Conservation (phyloP, 2,329 filamentous ascomycete species). For the Fusarium subtropicale region DNA sequence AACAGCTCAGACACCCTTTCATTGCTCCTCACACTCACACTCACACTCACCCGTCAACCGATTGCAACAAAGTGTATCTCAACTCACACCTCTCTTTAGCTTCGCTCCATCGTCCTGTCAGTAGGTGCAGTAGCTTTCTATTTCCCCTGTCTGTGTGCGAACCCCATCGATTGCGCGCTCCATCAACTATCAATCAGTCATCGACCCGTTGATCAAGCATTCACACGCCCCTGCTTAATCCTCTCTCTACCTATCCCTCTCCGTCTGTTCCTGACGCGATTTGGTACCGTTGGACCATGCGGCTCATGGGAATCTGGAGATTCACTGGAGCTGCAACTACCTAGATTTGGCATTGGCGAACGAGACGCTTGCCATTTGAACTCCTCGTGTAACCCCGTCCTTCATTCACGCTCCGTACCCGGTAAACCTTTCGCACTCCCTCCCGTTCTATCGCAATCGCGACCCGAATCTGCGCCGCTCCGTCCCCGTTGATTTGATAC, state of each 20-base stretch:
- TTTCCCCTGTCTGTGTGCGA: slow-evolving; percentile 30
- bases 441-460: slow-evolving; percentile 31
- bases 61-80: slow-evolving; percentile 17
- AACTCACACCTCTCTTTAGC: slow-evolving; percentile 29
- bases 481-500: slow-evolving; percentile 39
- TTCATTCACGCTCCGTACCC: slow-evolving; percentile 37
- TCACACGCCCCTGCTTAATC: slow-evolving; percentile 30
- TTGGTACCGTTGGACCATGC: slow-evolving; percentile 35
- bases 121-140: slow-evolving; percentile 9
- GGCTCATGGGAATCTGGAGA: slow-evolving; percentile 15
- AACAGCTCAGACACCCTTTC: slow-evolving; percentile 51
- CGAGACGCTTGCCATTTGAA: slow-evolving; percentile 42
- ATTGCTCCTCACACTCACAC: slow-evolving; percentile 23
- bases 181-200: slow-evolving; percentile 17
- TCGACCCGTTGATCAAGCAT: slow-evolving; percentile 3
- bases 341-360: slow-evolving; percentile 42
- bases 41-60: slow-evolving; percentile 20
- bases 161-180: slow-evolving; percentile 23
- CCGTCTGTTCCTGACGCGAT: slow-evolving; percentile 45
- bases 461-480: slow-evolving; percentile 43
- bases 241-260: slow-evolving; percentile 24
- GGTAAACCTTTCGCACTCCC: slow-evolving; percentile 35
- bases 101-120: slow-evolving; percentile 13
- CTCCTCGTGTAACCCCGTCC: slow-evolving; percentile 44
- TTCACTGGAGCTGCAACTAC: background rate